Evolutionary conservation across 179 eudicot species (phyloP).

Genomic region (Beta macrorhiza): DNA sequence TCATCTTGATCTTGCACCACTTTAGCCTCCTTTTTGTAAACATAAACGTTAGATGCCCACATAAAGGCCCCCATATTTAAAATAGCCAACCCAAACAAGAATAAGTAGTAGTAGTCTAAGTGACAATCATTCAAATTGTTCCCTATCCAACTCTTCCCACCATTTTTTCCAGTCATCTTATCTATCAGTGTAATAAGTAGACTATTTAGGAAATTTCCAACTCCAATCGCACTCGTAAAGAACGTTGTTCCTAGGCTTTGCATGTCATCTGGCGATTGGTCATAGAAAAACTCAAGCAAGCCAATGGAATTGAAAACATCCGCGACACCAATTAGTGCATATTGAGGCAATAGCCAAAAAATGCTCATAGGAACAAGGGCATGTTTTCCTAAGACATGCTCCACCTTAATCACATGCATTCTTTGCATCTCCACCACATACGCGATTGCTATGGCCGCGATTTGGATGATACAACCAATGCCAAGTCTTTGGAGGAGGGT

Average conservation of each 20-base stretch:
- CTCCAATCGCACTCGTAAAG: constrained; percentile 71
- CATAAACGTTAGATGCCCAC: constrained; percentile 59
- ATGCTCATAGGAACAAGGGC: constrained; percentile 62
- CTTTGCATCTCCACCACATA: constrained; percentile 55
- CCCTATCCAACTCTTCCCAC: constrained; percentile 77
- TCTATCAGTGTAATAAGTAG: constrained; percentile 69
- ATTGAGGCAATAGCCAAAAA: constrained; percentile 67
- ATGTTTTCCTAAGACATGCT: constrained; percentile 33
- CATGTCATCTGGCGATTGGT: constrained; percentile 79
- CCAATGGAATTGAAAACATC: constrained; percentile 79
- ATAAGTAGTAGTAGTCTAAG: constrained; percentile 73
- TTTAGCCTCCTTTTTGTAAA: constrained; percentile 55
- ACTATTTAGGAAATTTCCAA: constrained; percentile 76
- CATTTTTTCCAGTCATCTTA: constrained; percentile 43
- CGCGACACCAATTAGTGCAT: constrained; percentile 56
- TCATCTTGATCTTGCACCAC: constrained; percentile 22
- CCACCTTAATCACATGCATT: constrained; percentile 46
- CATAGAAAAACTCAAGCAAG: constrained; percentile 75
- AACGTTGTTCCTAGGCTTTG: constrained; percentile 84
- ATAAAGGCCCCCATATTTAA: constrained; percentile 54
- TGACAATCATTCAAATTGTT: constrained; percentile 72
- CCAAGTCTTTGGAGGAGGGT: constrained; percentile 69
- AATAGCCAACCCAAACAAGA: constrained; percentile 47
- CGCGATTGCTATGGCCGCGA: constrained; percentile 58
- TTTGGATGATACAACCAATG: constrained; percentile 60